Percentiles rank a stretch among this genome's conserved stretches.
Conservation (phyloP, 306 rosid genomes). For the Pterocarpus santalinus region DNA sequence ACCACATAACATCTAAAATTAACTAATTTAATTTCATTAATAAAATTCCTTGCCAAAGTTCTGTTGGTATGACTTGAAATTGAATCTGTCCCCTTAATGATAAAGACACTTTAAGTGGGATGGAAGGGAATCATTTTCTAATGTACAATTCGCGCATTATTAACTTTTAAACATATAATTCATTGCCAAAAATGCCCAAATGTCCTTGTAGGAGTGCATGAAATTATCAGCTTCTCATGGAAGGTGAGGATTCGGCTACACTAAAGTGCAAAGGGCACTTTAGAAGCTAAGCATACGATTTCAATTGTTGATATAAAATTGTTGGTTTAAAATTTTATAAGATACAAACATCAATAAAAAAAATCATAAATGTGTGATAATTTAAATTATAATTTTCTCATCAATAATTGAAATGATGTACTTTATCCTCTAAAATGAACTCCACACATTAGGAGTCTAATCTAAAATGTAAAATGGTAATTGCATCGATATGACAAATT, state of each 20-base stretch:
- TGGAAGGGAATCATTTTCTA: background rate
- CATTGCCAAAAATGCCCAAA: slow-evolving; percentile 16
- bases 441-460: background rate
- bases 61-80: background rate
- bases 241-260: too few species aligned
- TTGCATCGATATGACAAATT: slow-evolving; percentile 39
- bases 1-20: slow-evolving; percentile 1
- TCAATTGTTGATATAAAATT: too few species aligned
- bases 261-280: too few species aligned
- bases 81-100: background rate
- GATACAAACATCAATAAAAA: background rate
- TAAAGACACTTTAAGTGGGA: background rate
- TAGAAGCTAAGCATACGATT: too few species aligned
- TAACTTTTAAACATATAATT: background rate
- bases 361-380: background rate
- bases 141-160: background rate
- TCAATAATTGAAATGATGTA: background rate
- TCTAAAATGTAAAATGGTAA: background rate
- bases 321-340: too few species aligned
- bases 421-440: too few species aligned
- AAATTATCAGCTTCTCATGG: background rate
- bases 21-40: slow-evolving; percentile 14
- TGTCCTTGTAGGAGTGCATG: slow-evolving; percentile 2
- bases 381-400: too few species aligned
- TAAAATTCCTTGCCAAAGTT: background rate